Conservation (phyloP, 768 basidiomycete genomes). For the Suillus occidentalis region DNA sequence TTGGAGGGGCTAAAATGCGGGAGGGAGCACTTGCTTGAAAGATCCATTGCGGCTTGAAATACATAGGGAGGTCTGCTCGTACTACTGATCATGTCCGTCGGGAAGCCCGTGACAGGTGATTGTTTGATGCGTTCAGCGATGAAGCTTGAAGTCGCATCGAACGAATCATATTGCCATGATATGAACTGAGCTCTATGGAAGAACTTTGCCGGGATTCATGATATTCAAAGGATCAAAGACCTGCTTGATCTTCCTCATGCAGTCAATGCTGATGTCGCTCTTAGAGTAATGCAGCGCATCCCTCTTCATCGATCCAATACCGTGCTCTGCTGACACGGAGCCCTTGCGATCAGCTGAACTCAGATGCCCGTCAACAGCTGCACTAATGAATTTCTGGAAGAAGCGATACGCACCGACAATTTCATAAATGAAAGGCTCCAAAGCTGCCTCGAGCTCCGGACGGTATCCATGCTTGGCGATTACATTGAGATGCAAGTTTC, state of each 20-base stretch:
- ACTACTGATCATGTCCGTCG: background rate
- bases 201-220: slow-evolving; percentile 89
- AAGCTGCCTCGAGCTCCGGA: slow-evolving; percentile 77
- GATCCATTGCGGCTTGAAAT: background rate
- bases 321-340: slow-evolving; percentile 96
- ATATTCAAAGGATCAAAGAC: slow-evolving; percentile 90
- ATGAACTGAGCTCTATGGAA: slow-evolving; percentile 30
- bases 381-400: background rate
- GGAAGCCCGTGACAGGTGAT: background rate
- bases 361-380: slow-evolving; percentile 5
- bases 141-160: background rate
- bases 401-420: slow-evolving; percentile 61
- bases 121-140: background rate
- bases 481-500: slow-evolving; percentile 93
- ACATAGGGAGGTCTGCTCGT: background rate
- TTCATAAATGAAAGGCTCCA: slow-evolving; percentile 96
- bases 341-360: slow-evolving; percentile 70
- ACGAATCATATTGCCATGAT: background rate
- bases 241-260: slow-evolving; percentile 89
- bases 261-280: slow-evolving; percentile 68
- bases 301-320: slow-evolving; percentile 94
- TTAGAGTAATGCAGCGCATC: slow-evolving; percentile 90
- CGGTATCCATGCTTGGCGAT: slow-evolving; percentile 75
- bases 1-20: background rate
- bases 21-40: background rate